Evolutionary conservation across 2,329 filamentous ascomycete species (phyloP), one percentile per base, ranked within the genome.

Genomic region (Aspergillus transmontanensis): DNA sequence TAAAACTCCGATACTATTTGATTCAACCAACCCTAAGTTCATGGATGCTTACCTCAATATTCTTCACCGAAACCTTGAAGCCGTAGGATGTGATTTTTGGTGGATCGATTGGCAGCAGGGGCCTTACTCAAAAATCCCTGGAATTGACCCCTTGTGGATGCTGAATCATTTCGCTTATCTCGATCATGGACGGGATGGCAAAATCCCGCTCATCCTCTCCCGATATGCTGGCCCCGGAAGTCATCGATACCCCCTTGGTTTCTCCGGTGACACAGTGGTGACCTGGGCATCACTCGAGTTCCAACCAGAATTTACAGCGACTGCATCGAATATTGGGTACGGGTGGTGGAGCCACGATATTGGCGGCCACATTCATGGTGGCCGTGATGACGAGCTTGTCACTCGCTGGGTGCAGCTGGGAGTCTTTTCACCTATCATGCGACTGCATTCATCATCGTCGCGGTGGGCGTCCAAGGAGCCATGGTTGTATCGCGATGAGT

Each of bases 41-140:
- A 79, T 87, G 71, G 78, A 87, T 39, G 86, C 86, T 0, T 89
- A 86, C 67, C 83, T 89, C 51, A 80, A 84, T 56, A 81, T 88
- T 2, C 78, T 89, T 6, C 85, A 88, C 62, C 79, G 83, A 14
- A 76, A 80, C 16, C 77, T 89, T 32, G 87, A 89, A 64, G 77
- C 83, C 1, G 77, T 85, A 10, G 87, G 85, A 1, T 80, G 83
- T 26, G 87, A 89, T 69, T 88, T 90, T 61, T 89, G 86, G 86
- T 90, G 87, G 87, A 81, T 89, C 32, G 87, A 90, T 71, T 90
- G 87, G 87, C 87, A 90, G 72, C 87, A 89, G 72, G 87, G 87
- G 1, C 75, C 79, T 2, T 77, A 81, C 61, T 86, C 86, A 1
- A 80, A 81, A 39, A 80, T 88, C 6, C 83, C 81, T 0, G 86